Conservation (phyloP, 176 grass and related monocot genomes). For the Carex myosuroides region DNA sequence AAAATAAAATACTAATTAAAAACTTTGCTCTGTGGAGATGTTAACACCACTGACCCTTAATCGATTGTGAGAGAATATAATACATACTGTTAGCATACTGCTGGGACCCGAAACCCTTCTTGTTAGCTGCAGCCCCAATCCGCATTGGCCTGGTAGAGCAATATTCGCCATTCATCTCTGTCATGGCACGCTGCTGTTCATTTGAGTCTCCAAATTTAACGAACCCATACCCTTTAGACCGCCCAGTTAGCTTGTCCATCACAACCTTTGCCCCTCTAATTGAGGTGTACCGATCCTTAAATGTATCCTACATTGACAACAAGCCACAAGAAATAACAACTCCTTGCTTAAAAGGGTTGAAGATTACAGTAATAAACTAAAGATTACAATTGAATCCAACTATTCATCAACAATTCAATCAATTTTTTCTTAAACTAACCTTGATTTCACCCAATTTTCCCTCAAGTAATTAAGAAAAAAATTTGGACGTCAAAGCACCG, state of each 20-base stretch:
- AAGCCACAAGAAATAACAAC: not conserved
- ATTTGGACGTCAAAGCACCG: not conserved
- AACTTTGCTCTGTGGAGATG: not conserved
- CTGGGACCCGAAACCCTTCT: constrained; percentile 57
- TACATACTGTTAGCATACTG: constrained; percentile 29
- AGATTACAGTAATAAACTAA: not conserved
- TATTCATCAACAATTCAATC: not conserved
- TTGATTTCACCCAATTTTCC: not conserved
- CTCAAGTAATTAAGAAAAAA: not conserved
- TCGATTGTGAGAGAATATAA: not conserved
- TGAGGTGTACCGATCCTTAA: constrained; percentile 57
- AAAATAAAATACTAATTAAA: not conserved
- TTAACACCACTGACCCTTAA: not conserved
- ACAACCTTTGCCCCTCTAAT: constrained; percentile 88
- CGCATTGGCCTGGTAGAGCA: constrained; percentile 80
- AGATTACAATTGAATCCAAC: not conserved
- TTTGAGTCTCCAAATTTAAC: constrained; percentile 65
- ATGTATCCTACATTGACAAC: constrained; percentile 40
- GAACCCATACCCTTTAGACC: constrained; percentile 84
- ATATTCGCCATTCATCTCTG: constrained; percentile 70
- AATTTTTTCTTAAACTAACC: not conserved
- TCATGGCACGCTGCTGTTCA: constrained; percentile 79
- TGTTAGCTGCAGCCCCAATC: constrained; percentile 70
- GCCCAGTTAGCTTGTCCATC: constrained; percentile 55
- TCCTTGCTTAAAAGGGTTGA: not conserved